Base-by-base conservation (phyloP, 169 alveolate genomes). In the Cystoisospora suis region DNA sequence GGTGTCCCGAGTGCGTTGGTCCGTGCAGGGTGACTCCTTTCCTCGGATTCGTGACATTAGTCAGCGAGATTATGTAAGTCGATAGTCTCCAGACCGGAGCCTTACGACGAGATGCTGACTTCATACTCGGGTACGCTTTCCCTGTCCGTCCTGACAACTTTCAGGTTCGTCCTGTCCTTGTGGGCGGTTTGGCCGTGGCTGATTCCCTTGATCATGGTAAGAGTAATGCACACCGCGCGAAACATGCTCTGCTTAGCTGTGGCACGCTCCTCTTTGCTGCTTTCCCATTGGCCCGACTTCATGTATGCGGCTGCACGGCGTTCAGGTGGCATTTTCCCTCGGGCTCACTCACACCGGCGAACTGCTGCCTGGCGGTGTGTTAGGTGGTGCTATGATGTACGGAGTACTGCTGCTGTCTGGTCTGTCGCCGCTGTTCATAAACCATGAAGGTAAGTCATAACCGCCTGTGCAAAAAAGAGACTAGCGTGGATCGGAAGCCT, bases 151-250 rank as follows among this genome's bases (percentile, higher is more conserved):
- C n/a, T n/a, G n/a, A n/a, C n/a, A n/a, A n/a, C n/a, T n/a, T 44
- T 65, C 77, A 65, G 77, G 77, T 65, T 36, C n/a, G 34, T 65
- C 36, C 3, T 65, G 45, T 36, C 77, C 40, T 65, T 65, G 5
- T 65, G 77, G 77, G n/a, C 9, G 3, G 42, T 65, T 44, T 65
- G 77, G 77, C 77, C 77, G 77, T 65, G 9, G 36, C 77, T 65
- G 5, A 65, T 65, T 23, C 45, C 34, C n/a, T 65, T 65, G 12
- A 65, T 65, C 45, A 65, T 65, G 77, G 77, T 65, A 44, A 65
- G 77, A 0, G n/a, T 9, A 49, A 49, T 49, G 61, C 61, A 9
- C 42, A n/a, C 77, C 36, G 42, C 44, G 36, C 40, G 44, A 2
- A 0, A 17, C 77, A 23, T n/a, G 6, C 42, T 58, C 72, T 9